Conservation (phyloP, 2,329 filamentous ascomycete genomes). For the Fusarium nelsonii region DNA sequence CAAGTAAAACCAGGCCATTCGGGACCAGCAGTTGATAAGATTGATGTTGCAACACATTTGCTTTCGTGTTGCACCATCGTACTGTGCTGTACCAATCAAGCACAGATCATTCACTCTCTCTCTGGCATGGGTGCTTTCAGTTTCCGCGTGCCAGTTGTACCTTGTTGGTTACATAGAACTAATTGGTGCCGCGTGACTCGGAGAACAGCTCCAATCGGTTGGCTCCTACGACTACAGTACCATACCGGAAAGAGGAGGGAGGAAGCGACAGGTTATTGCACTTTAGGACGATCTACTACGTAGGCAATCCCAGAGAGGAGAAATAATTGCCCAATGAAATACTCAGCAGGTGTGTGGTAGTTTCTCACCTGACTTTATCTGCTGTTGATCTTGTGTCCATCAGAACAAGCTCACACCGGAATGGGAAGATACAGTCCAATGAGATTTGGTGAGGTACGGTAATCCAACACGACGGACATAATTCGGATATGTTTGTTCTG, state of each 20-base stretch:
- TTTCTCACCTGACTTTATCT: background rate
- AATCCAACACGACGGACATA: conserved; percentile 25
- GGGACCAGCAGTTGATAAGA: background rate
- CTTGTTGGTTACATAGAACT: conserved; percentile 29
- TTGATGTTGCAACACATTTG: background rate
- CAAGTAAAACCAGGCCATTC: background rate
- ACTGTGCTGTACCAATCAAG: background rate
- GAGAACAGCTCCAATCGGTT: conserved; percentile 4
- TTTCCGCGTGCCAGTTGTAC: conserved; percentile 18
- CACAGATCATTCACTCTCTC: background rate
- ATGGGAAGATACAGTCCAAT: conserved; percentile 9
- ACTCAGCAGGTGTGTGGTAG: no score
- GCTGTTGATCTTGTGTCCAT: conserved; percentile 10
- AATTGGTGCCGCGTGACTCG: conserved; percentile 28
- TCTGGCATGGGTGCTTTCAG: conserved; percentile 12
- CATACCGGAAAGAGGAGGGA: conserved; percentile 1
- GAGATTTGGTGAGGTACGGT: background rate
- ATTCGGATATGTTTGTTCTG: conserved; percentile 28
- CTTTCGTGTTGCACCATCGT: background rate
- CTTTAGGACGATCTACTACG: background rate
- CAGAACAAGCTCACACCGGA: background rate
- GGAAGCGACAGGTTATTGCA: no score
- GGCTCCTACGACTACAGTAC: conserved; percentile 7
- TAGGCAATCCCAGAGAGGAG: background rate
- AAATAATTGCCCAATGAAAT: background rate